phyloP scores from a whole-genome alignment of 176 grass and related monocot genomes.

The Carex cristatella region DNA sequence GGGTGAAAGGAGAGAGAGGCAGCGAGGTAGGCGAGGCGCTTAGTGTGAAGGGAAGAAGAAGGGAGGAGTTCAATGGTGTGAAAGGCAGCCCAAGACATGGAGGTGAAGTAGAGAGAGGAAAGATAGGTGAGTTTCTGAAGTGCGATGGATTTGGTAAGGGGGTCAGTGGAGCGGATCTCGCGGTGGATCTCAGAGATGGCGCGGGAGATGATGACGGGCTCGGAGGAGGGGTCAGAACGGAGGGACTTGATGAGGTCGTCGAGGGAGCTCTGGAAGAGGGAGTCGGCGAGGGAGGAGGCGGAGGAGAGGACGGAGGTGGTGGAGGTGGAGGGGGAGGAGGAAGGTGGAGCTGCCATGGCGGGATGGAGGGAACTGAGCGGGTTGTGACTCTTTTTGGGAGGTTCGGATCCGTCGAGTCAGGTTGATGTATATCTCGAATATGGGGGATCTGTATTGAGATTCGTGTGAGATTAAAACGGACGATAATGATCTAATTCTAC shows the following conservation, averaged over 20 bases:
- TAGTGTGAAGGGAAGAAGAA: constrained; percentile 45
- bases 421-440: neutral
- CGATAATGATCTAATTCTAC: no score
- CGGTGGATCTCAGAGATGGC: constrained; percentile 82
- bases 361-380: neutral
- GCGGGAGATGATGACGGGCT: constrained; percentile 37
- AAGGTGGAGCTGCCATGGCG: constrained; percentile 36
- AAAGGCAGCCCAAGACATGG: constrained; percentile 68
- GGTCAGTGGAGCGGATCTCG: constrained; percentile 70
- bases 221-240: constrained; percentile 45
- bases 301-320: constrained; percentile 24
- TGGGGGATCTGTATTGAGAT: no score
- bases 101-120: constrained; percentile 50
- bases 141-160: constrained; percentile 50
- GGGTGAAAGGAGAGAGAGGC: constrained; percentile 75
- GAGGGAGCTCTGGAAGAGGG: constrained; percentile 79
- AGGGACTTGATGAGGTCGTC: constrained; percentile 78
- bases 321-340: neutral
- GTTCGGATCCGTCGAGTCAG: neutral
- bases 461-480: no score
- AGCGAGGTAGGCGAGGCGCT: constrained; percentile 78
- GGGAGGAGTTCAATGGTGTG: constrained; percentile 82
- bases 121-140: constrained; percentile 92
- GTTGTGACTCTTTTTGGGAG: constrained; percentile 4
- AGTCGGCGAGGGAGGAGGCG: constrained; percentile 49